Base-by-base conservation (phyloP, 129 eudicot genomes). In the Flaveria brownii region DNA sequence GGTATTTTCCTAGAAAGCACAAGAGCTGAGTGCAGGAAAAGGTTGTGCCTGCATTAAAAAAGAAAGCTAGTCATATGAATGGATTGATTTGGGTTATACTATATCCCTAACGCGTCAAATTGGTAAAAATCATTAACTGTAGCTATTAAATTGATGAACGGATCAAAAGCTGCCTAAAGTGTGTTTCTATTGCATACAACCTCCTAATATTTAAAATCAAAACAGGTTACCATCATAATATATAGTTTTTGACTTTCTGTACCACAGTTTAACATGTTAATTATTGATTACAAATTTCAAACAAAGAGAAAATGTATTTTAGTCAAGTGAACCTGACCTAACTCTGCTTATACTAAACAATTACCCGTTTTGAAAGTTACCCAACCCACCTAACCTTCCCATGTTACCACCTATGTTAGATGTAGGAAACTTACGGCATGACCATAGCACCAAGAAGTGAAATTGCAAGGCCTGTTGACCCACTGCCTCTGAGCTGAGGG, bases 391-490 rank as follows among this genome's bases (percentile, higher is more conserved):
- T 61, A 5, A 22, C 60, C 28, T 14, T 6, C 51, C 28, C 36
- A 63, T 33, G 17, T 75, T 28, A 54, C 9, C 46, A 61, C 36
- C 33, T 15, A 46, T 75, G 57, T 46, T 63, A 74, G 59, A 28
- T 75, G 33, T 45, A 75, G 59, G 20, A 18, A 75, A 12, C 98
- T 85, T 83, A 94, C 98, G 99, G 99, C 99, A 94, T 94, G 71
- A 94, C 99, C 99, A 95, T 95, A 33, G 99, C 99, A 75, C 99
- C 99, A 68, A 95, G 96, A 26, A 95, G 92, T 62, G 99, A 95
- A 84, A 95, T 95, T 25, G 99, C 97, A 50, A 87, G 92, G 71
- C 88, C 88, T 9, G 91, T 88, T 12, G 97, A 93, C 51, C 99
- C 99, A 54, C 79, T 78, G 61, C 96, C 97, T 71, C 85, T 88